Percentiles rank a stretch among this genome's conserved stretches.
These are phyloP conservation scores for Medicago arabica DNA, from an alignment of 306 rosid species.

Conservation along the genomic window DNA sequence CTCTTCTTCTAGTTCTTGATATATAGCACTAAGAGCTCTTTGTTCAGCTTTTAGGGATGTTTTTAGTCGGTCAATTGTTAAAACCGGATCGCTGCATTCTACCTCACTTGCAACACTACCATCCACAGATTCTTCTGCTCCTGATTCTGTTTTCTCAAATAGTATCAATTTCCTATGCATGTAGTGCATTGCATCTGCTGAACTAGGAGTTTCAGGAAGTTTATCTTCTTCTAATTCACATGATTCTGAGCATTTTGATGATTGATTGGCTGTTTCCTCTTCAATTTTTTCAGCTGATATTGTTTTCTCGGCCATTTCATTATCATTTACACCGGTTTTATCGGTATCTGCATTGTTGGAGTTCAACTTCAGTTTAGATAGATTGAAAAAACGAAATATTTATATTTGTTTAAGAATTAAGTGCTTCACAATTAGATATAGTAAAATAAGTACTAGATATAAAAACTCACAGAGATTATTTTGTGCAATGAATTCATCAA, in stretches of 20 bases:
- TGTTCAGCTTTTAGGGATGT: slow-evolving; percentile 55
- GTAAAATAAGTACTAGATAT: slow-evolving; percentile 6
- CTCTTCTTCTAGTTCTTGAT: slow-evolving; percentile 87
- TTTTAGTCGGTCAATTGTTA: slow-evolving; percentile 59
- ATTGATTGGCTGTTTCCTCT: slow-evolving; percentile 43
- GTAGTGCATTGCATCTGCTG: slow-evolving; percentile 50
- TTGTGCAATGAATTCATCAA: slow-evolving; percentile 51
- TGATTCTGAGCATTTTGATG: slow-evolving; percentile 47
- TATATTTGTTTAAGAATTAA: slow-evolving; percentile 3
- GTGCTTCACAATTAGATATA: slow-evolving; percentile 9
- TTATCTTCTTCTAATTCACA: slow-evolving; percentile 59
- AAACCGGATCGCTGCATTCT: slow-evolving; percentile 56
- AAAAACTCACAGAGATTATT: slow-evolving; percentile 52
- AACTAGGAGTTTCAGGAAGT: slow-evolving; percentile 63
- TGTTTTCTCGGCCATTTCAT: slow-evolving; percentile 39
- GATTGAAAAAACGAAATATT: slow-evolving; percentile 14
- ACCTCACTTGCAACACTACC: slow-evolving; percentile 59
- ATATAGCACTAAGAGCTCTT: slow-evolving; percentile 59
- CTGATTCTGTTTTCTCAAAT: slow-evolving; percentile 56
- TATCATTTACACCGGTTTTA: slow-evolving; percentile 30
- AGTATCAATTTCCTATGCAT: slow-evolving; percentile 48
- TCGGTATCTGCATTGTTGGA: slow-evolving; percentile 38
- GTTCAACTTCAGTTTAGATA: slow-evolving; percentile 2
- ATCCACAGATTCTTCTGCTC: slow-evolving; percentile 58
- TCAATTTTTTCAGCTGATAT: slow-evolving; percentile 36